These are phyloP conservation scores for Rhypophila decipiens DNA, from an alignment of 495 filamentous ascomycete species.

Conservation along the genomic window DNA sequence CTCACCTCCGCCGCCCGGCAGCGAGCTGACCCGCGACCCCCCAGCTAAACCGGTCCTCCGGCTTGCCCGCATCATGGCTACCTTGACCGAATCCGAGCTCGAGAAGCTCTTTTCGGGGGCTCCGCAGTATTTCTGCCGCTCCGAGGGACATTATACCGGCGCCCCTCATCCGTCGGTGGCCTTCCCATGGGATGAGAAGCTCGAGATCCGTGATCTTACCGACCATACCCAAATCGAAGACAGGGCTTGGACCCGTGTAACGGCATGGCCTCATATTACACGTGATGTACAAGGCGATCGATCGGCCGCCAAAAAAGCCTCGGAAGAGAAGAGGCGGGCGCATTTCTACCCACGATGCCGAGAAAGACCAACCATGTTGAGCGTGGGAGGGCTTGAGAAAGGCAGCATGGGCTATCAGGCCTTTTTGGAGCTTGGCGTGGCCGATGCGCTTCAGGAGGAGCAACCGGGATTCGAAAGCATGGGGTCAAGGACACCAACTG, in stretches of 20 bases:
- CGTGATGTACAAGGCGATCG: conserved; percentile 36
- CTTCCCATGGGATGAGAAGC: conserved; percentile 63
- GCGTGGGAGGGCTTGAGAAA: conserved; percentile 63
- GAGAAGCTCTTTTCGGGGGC: conserved; percentile 71
- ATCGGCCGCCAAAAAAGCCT: conserved; percentile 24
- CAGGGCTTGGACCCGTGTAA: conserved; percentile 47
- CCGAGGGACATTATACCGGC: conserved; percentile 45
- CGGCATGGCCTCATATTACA: conserved; percentile 46
- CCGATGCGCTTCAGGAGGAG: conserved; percentile 53
- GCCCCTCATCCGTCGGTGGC: conserved; percentile 58
- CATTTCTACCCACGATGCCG: conserved; percentile 53
- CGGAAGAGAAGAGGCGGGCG: conserved; percentile 39
- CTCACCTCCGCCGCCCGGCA: conserved; percentile 42
- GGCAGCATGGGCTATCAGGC: conserved; percentile 71
- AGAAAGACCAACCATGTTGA: conserved; percentile 68
- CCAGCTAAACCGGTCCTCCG: conserved; percentile 37
- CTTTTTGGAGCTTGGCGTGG: conserved; percentile 61
- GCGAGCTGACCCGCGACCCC: conserved; percentile 32
- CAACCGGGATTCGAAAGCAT: conserved; percentile 43
- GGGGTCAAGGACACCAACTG: conserved; percentile 31
- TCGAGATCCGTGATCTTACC: conserved; percentile 54
- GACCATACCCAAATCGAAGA: conserved; percentile 55
- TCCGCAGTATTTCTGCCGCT: conserved; percentile 62
- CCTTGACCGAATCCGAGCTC: conserved; percentile 55
- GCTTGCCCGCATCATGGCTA: conserved; percentile 47